Evolutionary conservation across 1,139 yeast genomes (phyloP), one percentile per base, ranked within the genome.

Genomic region (Candida frijolesensis): DNA sequence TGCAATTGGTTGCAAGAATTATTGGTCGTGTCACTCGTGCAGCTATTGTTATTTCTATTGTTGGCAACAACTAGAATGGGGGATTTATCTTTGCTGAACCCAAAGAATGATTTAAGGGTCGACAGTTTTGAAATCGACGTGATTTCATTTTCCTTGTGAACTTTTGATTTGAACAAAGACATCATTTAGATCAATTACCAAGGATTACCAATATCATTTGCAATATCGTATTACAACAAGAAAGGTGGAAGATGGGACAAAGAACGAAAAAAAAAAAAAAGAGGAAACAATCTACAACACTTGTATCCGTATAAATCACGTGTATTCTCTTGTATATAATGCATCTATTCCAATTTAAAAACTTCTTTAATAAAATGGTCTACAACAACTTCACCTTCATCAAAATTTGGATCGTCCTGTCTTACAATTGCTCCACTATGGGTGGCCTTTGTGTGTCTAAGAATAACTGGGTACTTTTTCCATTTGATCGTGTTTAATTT

Each of bases 341-440:
- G 6, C 11, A 27, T 45, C 45, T 51, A 51, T 14, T 52, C 55
- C 22, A 51, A 50, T 49, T 58, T 51, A 56, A 73, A 71, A 4
- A 63, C 65, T 49, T 71, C 66, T 1, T 76, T 70, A 12, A 85
- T 69, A 76, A 88, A 85, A 64, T 89, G 96, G 40, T 67, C 66
- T 16, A 89, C 79, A 3, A 87, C 88, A 1, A 74, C 63, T 60
- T 83, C 79, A 0, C 96, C 96, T 64, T 89, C 96, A 33, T 71
- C 80, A 53, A 79, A 83, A 19, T 72, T 66, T 19, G 78, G 76
- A 35, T 79, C 79, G 12, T 68, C 67, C 52, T 76, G 80, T 50
- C 96, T 76, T 38, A 85, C 88, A 52, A 89, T 87, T 1, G 89
- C 85, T 1, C 94, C 96, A 1, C 96, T 90, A 61, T 89, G 96